phyloP scores from a whole-genome alignment of 2,329 filamentous ascomycete genomes.

The Calonectria naviculata region DNA sequence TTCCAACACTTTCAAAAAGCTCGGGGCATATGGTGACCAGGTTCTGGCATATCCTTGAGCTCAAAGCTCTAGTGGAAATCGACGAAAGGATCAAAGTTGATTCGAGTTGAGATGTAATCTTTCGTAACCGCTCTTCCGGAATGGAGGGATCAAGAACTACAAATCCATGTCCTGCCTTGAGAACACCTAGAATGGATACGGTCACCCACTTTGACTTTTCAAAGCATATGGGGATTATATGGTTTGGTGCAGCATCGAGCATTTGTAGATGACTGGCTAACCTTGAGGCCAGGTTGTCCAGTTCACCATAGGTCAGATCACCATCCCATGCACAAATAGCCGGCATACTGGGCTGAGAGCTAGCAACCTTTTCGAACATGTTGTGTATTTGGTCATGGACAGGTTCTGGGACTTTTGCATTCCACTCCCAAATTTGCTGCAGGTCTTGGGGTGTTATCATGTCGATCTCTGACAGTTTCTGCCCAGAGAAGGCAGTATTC shows the following conservation, averaged over 20 bases:
- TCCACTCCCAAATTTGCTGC: conserved; percentile 27
- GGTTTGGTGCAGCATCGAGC: background rate
- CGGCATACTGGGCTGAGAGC: background rate
- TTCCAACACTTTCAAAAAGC: background rate
- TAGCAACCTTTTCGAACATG: conserved; percentile 16
- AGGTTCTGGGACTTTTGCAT: conserved; percentile 11
- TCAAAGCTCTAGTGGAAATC: background rate
- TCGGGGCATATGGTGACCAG: background rate
- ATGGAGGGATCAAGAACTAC: background rate
- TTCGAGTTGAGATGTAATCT: background rate
- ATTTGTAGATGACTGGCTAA: background rate
- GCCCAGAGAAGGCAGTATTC: background rate
- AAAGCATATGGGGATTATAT: background rate
- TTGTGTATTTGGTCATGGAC: conserved; percentile 30
- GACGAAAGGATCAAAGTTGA: background rate
- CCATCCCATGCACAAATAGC: conserved; percentile 1
- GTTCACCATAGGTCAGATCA: background rate
- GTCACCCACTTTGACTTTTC: background rate
- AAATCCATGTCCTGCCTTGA: background rate
- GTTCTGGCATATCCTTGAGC: background rate
- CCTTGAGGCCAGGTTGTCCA: background rate
- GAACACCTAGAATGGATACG: background rate
- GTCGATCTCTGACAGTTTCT: conserved; percentile 8
- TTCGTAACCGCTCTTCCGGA: background rate
- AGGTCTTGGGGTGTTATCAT: conserved; percentile 28